phyloP scores from a whole-genome alignment of 768 basidiomycete genomes.

The Russula griseocarnosa region DNA sequence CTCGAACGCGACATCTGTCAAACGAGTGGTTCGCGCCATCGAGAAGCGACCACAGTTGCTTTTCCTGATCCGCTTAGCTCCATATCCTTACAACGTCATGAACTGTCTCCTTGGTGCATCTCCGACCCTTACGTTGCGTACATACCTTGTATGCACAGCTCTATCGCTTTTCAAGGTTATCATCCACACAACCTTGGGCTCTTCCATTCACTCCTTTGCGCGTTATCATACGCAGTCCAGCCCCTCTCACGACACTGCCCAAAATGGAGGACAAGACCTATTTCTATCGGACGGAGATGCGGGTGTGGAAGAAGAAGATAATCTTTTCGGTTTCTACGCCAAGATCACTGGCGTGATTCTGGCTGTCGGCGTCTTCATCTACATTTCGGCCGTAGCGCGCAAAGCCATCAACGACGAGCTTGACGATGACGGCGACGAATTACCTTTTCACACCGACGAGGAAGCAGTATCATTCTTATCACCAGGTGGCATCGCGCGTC shows the following conservation, averaged over 20 bases:
- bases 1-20: slow-evolving; percentile 62
- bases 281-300: slow-evolving; percentile 11
- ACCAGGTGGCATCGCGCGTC: slow-evolving; percentile 19
- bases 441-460: slow-evolving; percentile 27
- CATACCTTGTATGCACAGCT: slow-evolving; percentile 76
- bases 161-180: slow-evolving; percentile 86
- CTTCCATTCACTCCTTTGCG: slow-evolving; percentile 80
- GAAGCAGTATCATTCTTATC: slow-evolving; percentile 28
- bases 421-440: slow-evolving; percentile 41
- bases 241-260: slow-evolving; percentile 28
- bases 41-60: slow-evolving; percentile 84
- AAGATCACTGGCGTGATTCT: slow-evolving; percentile 66
- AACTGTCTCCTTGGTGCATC: slow-evolving; percentile 89
- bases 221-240: slow-evolving; percentile 45
- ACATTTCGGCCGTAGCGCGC: slow-evolving; percentile 77
- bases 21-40: slow-evolving; percentile 79
- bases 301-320: slow-evolving; percentile 40
- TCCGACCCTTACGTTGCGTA: slow-evolving; percentile 72
- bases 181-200: slow-evolving; percentile 85
- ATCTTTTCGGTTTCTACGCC: slow-evolving; percentile 53
- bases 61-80: slow-evolving; percentile 89
- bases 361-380: slow-evolving; percentile 71
- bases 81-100: slow-evolving; percentile 92
- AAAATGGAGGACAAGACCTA: slow-evolving; percentile 26
- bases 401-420: slow-evolving; percentile 54